A percentile compares a stretch with the other conserved stretches of the same genome.
These are phyloP conservation scores for Beauveria brongniartii DNA, from an alignment of 2,329 filamentous ascomycete species.

Conservation along the genomic window DNA sequence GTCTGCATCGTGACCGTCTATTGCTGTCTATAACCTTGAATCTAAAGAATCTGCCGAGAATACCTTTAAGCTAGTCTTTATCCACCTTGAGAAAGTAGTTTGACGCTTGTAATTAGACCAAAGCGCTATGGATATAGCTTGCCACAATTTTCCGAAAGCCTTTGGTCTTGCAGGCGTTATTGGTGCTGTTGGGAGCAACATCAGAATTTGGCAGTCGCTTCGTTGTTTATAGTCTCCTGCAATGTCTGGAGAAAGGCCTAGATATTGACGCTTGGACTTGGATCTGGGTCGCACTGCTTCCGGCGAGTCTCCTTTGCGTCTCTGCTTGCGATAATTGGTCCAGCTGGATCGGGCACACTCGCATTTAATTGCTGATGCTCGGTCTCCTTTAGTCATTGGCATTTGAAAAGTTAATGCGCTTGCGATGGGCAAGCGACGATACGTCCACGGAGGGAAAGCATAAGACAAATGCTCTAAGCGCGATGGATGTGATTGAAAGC, in stretches of 20 bases:
- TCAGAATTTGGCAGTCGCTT: constrained; percentile 3
- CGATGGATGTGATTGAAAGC: not conserved
- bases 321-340: constrained; percentile 25
- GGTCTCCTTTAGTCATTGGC: not conserved
- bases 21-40: not conserved
- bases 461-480: not conserved
- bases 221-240: not conserved
- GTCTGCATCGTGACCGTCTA: not conserved
- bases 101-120: not conserved
- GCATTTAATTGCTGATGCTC: not conserved
- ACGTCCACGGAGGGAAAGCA: not conserved
- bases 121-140: not conserved
- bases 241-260: constrained; percentile 27
- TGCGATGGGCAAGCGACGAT: not conserved
- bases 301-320: constrained; percentile 44
- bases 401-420: constrained; percentile 6
- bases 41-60: not conserved
- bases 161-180: not conserved
- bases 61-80: not conserved
- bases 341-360: not conserved
- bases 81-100: not conserved
- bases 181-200: not conserved
- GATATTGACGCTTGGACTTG: constrained; percentile 24
- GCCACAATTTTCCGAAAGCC: not conserved
- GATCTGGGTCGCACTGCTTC: constrained; percentile 41